These are phyloP conservation scores for Phoenix dactylifera DNA, from an alignment of 176 grass and related monocot genomes.

Conservation along the genomic window DNA sequence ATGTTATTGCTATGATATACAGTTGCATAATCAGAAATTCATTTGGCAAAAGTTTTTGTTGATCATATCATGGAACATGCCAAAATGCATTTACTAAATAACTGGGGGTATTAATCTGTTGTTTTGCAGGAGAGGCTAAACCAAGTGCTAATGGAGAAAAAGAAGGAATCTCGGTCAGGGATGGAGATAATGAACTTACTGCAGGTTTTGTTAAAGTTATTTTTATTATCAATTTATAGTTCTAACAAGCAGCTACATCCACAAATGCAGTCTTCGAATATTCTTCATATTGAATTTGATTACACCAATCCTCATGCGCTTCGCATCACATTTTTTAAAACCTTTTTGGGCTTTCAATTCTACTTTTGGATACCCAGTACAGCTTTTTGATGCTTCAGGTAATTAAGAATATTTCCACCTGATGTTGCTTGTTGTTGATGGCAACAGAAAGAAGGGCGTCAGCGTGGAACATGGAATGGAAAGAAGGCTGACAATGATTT, in stretches of 20 bases:
- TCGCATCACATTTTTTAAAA: too few relatives aligned
- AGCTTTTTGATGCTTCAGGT: background rate
- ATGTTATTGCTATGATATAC: constrained; percentile 5
- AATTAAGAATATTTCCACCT: background rate
- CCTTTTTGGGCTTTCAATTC: background rate
- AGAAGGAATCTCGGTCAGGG: constrained; percentile 89
- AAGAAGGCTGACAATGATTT: constrained; percentile 96
- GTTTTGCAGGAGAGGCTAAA: constrained; percentile 76
- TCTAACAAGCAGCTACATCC: too few relatives aligned
- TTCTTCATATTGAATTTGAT: too few relatives aligned
- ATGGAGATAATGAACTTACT: constrained; percentile 99
- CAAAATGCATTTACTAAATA: background rate
- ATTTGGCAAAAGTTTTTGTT: too few relatives aligned
- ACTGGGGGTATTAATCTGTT: background rate
- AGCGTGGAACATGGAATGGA: constrained; percentile 89
- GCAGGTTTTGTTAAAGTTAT: constrained; percentile 41
- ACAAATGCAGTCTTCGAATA: too few relatives aligned
- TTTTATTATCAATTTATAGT: background rate
- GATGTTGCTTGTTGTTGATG: constrained; percentile 19
- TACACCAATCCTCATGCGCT: too few relatives aligned
- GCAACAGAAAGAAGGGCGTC: constrained; percentile 86
- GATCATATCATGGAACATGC: too few relatives aligned
- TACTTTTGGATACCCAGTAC: background rate
- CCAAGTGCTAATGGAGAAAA: constrained; percentile 92
- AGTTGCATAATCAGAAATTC: too few relatives aligned